Conservation (phyloP, 108 stramenopile species). For the Nitzschia sp. region DNA sequence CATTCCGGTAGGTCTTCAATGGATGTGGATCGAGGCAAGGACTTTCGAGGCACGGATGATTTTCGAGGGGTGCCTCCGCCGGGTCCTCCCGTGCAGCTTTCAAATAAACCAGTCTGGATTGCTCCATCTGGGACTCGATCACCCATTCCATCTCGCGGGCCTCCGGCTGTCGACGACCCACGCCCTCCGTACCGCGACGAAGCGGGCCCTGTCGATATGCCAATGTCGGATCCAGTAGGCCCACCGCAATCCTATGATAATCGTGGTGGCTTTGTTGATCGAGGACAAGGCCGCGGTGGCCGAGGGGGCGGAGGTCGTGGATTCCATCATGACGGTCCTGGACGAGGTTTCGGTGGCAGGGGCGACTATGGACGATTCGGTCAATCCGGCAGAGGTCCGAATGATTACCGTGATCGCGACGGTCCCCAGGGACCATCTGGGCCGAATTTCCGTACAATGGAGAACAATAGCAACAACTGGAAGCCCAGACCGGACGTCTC, state of each 20-base stretch:
- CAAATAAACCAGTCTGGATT: neutral
- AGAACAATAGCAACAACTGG: neutral
- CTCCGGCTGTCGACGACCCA: neutral
- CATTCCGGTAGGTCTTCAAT: neutral
- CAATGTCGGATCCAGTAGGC: constrained; percentile 2
- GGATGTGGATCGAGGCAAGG: neutral
- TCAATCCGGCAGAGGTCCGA: constrained; percentile 16
- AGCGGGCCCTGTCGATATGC: neutral
- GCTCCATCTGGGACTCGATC: neutral
- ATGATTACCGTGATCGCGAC: neutral
- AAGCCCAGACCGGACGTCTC: neutral
- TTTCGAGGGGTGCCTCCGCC: neutral
- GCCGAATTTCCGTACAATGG: neutral
- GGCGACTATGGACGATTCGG: constrained; percentile 7
- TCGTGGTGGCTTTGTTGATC: constrained; percentile 6
- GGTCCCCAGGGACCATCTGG: neutral
- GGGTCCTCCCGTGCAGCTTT: neutral
- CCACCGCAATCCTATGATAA: neutral
- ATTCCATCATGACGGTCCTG: neutral
- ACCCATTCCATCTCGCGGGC: neutral
- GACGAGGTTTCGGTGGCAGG: constrained; percentile 21
- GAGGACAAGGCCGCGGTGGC: constrained; percentile 29
- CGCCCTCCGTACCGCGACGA: constrained; percentile 6
- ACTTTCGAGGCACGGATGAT: neutral
- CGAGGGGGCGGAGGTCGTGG: constrained; percentile 9